phyloP scores from a whole-genome alignment of 441 rosid genomes.

The Jatropha podagrica region DNA sequence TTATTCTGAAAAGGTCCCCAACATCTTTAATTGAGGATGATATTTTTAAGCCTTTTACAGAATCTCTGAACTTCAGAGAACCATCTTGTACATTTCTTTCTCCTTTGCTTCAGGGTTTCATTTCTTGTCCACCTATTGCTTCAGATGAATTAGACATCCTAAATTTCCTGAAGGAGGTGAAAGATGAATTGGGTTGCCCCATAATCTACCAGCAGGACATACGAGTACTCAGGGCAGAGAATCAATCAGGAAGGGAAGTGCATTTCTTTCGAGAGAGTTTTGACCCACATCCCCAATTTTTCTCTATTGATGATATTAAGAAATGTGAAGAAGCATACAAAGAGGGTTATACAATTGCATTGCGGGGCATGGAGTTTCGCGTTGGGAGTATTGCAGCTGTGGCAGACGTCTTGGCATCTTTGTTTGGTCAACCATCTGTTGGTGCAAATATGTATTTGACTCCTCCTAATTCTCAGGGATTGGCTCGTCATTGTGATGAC shows the following conservation, averaged over 20 bases:
- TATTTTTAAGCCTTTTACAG: slow-evolving; percentile 33
- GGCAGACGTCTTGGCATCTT: slow-evolving; percentile 50
- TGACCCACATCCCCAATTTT: slow-evolving; percentile 28
- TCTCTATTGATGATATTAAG: slow-evolving; percentile 36
- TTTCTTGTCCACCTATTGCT: slow-evolving; percentile 57
- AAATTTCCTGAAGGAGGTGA: slow-evolving; percentile 45
- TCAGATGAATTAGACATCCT: slow-evolving; percentile 57
- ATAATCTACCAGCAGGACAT: slow-evolving; percentile 56
- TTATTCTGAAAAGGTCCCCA: slow-evolving; percentile 32
- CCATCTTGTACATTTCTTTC: slow-evolving; percentile 32
- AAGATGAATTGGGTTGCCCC: slow-evolving; percentile 51
- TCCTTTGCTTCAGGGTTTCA: slow-evolving; percentile 36
- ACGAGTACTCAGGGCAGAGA: slow-evolving; percentile 48
- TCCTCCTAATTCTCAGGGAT: slow-evolving; percentile 62
- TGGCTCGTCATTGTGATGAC: slow-evolving; percentile 58
- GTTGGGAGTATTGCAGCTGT: slow-evolving; percentile 43
- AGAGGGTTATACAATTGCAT: slow-evolving; percentile 55
- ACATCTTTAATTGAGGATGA: slow-evolving; percentile 31
- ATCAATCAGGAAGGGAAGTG: slow-evolving; percentile 39
- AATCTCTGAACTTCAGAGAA: slow-evolving; percentile 28
- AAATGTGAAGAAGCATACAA: slow-evolving; percentile 55
- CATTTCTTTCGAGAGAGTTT: slow-evolving; percentile 41
- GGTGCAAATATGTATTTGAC: slow-evolving; percentile 70
- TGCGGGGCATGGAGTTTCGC: slow-evolving; percentile 62
- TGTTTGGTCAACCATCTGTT: slow-evolving; percentile 68